Percentiles rank a stretch among this genome's conserved stretches.
These are phyloP conservation scores for Pezicula neosporulosa DNA, from an alignment of 2,329 filamentous ascomycete species.

Conservation along the genomic window DNA sequence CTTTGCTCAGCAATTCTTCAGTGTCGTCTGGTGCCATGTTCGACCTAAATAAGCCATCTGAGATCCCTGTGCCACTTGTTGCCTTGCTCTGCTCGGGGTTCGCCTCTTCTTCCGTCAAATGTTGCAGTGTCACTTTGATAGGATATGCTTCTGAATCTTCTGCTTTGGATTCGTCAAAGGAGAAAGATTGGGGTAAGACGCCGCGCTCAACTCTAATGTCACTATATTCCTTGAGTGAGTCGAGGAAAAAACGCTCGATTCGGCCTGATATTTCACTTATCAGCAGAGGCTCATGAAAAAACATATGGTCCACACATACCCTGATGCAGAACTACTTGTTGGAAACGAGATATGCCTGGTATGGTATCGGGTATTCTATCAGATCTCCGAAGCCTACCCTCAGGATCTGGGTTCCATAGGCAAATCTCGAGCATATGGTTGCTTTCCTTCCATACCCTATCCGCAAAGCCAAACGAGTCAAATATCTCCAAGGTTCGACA, in stretches of 20 bases:
- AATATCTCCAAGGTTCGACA: slow-evolving; percentile 70
- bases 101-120: slow-evolving; percentile 55
- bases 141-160: slow-evolving; percentile 54
- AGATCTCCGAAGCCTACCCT: slow-evolving; percentile 53
- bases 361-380: slow-evolving; percentile 62
- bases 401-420: slow-evolving; percentile 58
- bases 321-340: slow-evolving; percentile 67
- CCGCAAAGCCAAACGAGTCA: slow-evolving; percentile 65
- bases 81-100: slow-evolving; percentile 42
- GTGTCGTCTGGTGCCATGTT: slow-evolving; percentile 56
- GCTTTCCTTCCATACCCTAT: slow-evolving; percentile 61
- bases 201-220: slow-evolving; percentile 56
- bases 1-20: slow-evolving; percentile 40
- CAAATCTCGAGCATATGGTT: slow-evolving; percentile 67
- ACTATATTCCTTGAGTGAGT: slow-evolving; percentile 53
- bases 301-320: slow-evolving; percentile 32
- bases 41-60: slow-evolving; percentile 56
- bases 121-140: slow-evolving; percentile 54
- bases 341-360: slow-evolving; percentile 57
- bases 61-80: slow-evolving; percentile 18
- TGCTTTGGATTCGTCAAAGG: slow-evolving; percentile 47
- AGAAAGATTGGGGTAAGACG: slow-evolving; percentile 52
- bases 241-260: slow-evolving; percentile 64
- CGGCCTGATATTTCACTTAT: slow-evolving; percentile 30
- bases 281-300: background rate